Evolutionary conservation across 371 early-diverging fungal species (phyloP).

Genomic region (Mortierella sp.): DNA sequence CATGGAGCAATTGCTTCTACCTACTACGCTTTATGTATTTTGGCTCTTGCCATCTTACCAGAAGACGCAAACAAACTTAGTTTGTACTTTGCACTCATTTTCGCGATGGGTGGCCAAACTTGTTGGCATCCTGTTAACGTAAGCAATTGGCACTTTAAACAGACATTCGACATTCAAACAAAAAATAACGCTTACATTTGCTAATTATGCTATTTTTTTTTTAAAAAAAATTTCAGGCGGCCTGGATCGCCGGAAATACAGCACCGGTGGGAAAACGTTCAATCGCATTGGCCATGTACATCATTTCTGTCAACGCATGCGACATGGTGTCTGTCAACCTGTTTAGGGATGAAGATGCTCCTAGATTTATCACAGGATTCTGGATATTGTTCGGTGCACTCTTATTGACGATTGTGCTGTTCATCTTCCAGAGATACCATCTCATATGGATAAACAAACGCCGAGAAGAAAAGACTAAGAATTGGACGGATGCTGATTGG

Average conservation of each 20-base stretch:
- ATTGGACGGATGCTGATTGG: conserved; percentile 46
- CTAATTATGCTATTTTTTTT: conserved; percentile 20
- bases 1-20: conserved; percentile 57
- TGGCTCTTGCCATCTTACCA: conserved; percentile 61
- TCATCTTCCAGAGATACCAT: conserved; percentile 51
- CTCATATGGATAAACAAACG: conserved; percentile 28
- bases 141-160: conserved; percentile 8
- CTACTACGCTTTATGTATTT: conserved; percentile 59
- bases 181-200: background rate
- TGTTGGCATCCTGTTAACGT: conserved; percentile 58
- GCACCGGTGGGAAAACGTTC: conserved; percentile 65
- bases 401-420: conserved; percentile 43
- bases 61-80: conserved; percentile 58
- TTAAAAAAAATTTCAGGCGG: conserved; percentile 60
- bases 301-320: conserved; percentile 58
- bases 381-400: conserved; percentile 47
- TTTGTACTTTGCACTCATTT: conserved; percentile 59
- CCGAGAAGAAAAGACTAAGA: conserved; percentile 29
- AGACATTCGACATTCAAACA: background rate
- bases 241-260: conserved; percentile 66
- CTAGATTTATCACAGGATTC: conserved; percentile 43
- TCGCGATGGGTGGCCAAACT: conserved; percentile 52
- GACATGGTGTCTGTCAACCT: conserved; percentile 62
- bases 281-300: conserved; percentile 60
- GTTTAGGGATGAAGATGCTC: conserved; percentile 54